Percentiles rank a stretch among this genome's conserved stretches.
Evolutionary conservation across 345 rosid genomes (phyloP).

Genomic region (Excoecaria agallocha): DNA sequence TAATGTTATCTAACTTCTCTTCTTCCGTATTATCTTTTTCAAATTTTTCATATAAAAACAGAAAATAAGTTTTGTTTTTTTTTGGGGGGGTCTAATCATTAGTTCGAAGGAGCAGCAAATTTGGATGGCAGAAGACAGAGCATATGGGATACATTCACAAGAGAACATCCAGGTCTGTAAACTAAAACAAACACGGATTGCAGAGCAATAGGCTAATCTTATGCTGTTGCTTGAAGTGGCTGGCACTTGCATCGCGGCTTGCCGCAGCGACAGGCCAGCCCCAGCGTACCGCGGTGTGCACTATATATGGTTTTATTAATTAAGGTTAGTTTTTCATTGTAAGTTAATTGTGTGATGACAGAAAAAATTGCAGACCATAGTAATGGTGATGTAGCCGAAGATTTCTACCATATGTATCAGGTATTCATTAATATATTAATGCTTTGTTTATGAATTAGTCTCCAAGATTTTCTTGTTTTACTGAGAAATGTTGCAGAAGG

Average conservation of each 20-base stretch:
- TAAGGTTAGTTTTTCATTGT: not conserved
- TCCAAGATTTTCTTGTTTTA: no score
- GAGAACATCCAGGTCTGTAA: not conserved
- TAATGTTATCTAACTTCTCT: no score
- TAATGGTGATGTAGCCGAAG: not conserved
- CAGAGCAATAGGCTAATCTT: no score
- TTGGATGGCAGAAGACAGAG: not conserved
- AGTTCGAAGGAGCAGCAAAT: constrained; percentile 10
- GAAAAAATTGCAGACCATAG: constrained; percentile 3
- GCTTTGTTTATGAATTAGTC: no score
- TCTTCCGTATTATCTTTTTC: no score
- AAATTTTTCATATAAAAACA: no score
- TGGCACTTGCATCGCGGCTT: no score
- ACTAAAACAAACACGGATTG: not conserved
- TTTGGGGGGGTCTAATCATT: not conserved
- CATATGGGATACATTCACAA: constrained; percentile 9
- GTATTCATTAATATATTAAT: not conserved
- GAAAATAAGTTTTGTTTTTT: no score
- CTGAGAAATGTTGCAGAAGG: not conserved
- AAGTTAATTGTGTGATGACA: not conserved
- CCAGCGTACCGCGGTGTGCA: no score
- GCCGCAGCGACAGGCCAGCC: no score
- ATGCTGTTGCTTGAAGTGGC: no score
- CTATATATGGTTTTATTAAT: not conserved
- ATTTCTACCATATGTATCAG: not conserved